These are phyloP conservation scores for Stramenopiles sp. DNA, from an alignment of 352 stramenopile species.

Conservation along the genomic window DNA sequence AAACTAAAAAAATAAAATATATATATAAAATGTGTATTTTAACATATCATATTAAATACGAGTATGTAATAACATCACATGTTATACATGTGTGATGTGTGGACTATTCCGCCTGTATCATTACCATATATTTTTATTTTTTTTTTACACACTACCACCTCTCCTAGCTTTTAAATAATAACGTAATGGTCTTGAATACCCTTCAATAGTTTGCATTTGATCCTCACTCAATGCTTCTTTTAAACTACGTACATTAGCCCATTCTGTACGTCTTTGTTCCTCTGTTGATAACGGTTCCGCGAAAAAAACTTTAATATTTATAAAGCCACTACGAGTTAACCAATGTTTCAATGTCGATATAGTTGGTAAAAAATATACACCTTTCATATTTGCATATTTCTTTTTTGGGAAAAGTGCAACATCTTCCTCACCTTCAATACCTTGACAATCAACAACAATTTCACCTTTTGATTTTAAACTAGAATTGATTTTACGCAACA, in stretches of 20 bases:
- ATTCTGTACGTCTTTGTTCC: conserved; percentile 12
- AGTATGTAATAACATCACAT: too few species aligned
- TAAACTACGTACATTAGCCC: conserved; percentile 13
- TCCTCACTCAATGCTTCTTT: conserved; percentile 12
- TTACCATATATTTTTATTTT: neutral
- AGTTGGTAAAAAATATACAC: conserved; percentile 16
- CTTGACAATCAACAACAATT: neutral
- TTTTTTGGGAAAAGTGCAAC: conserved; percentile 15
- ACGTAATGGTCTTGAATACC: conserved; percentile 12
- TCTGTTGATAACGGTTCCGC: conserved; percentile 4
- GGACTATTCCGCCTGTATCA: neutral
- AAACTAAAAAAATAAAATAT: too few species aligned
- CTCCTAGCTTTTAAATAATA: conserved; percentile 15
- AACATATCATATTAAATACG: too few species aligned
- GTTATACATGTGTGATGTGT: neutral
- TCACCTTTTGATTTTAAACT: neutral
- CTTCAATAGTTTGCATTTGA: conserved; percentile 10
- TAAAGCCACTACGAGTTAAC: conserved; percentile 12
- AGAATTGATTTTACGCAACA: conserved; percentile 13
- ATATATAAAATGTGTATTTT: too few species aligned
- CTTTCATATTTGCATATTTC: conserved; percentile 15
- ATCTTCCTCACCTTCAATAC: conserved; percentile 9
- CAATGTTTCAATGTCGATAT: conserved; percentile 10
- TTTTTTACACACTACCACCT: neutral
- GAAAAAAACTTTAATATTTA: conserved; percentile 12